Conservation (phyloP, 2,329 filamentous ascomycete genomes). For the Aspergillus quadricinctus region DNA sequence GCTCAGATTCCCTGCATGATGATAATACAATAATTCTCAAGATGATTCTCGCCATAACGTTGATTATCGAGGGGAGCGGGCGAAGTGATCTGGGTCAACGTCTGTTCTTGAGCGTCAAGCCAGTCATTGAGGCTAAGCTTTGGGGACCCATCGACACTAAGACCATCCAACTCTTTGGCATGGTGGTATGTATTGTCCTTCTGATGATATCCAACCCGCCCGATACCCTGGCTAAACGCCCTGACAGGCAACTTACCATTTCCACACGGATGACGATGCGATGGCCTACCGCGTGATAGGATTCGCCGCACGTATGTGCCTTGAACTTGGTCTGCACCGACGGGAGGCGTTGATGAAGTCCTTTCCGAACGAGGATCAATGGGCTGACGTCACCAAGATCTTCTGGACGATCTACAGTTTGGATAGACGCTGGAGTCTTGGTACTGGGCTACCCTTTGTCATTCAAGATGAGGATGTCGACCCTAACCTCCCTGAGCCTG, state of each 20-base stretch:
- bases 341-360: conserved; percentile 65
- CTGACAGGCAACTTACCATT: conserved; percentile 67
- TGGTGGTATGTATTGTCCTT: conserved; percentile 34
- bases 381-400: conserved; percentile 63
- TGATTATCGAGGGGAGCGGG: conserved; percentile 74
- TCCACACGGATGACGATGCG: conserved; percentile 79
- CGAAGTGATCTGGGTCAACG: conserved; percentile 69
- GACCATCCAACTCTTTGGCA: conserved; percentile 54
- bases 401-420: conserved; percentile 87
- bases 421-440: conserved; percentile 83
- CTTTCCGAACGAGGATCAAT: conserved; percentile 65
- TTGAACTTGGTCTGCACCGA: conserved; percentile 79
- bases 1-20: conserved; percentile 57
- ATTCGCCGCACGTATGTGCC: conserved; percentile 71
- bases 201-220: not conserved
- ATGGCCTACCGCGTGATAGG: conserved; percentile 85
- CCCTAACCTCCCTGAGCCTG: conserved; percentile 70
- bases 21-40: conserved; percentile 70
- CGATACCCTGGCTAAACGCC: conserved; percentile 1
- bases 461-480: conserved; percentile 85
- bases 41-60: conserved; percentile 72
- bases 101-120: conserved; percentile 72
- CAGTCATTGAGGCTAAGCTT: conserved; percentile 61
- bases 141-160: conserved; percentile 55
- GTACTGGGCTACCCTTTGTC: conserved; percentile 81